Percentiles rank a stretch among this genome's conserved stretches.
Evolutionary conservation across 2,329 filamentous ascomycete species (phyloP).

Genomic region (Colletotrichum tofieldiae): DNA sequence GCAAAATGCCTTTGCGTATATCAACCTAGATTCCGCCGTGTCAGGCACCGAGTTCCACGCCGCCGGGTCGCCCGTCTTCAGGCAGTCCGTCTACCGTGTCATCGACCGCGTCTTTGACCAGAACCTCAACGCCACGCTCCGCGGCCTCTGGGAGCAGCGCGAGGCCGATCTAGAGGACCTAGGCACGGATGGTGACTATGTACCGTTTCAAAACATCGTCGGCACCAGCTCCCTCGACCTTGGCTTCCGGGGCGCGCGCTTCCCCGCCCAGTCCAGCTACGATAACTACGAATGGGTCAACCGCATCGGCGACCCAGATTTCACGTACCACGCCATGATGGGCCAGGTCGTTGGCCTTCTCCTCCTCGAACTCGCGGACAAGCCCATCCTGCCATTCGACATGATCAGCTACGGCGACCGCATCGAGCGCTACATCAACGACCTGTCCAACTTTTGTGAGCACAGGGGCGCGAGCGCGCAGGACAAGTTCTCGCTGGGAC

Average conservation of each 20-base stretch:
- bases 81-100: slow-evolving; percentile 79
- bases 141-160: slow-evolving; percentile 81
- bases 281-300: slow-evolving; percentile 92
- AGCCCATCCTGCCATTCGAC: slow-evolving; percentile 86
- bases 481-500: slow-evolving; percentile 66
- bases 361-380: slow-evolving; percentile 88
- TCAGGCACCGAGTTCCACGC: slow-evolving; percentile 83
- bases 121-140: slow-evolving; percentile 78
- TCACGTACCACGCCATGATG: slow-evolving; percentile 84
- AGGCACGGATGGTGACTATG: slow-evolving; percentile 85
- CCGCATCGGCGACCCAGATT: slow-evolving; percentile 84
- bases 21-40: slow-evolving; percentile 91
- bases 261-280: slow-evolving; percentile 87
- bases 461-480: slow-evolving; percentile 69
- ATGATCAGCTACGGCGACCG: slow-evolving; percentile 79
- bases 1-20: slow-evolving; percentile 84
- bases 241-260: slow-evolving; percentile 77
- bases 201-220: slow-evolving; percentile 91
- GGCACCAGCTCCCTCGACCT: slow-evolving; percentile 92
- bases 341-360: slow-evolving; percentile 86
- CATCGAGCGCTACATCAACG: slow-evolving; percentile 75
- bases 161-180: slow-evolving; percentile 75
- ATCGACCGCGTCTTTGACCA: slow-evolving; percentile 84
- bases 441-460: slow-evolving; percentile 60
- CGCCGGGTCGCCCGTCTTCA: slow-evolving; percentile 85